A percentile compares a stretch with the other conserved stretches of the same genome.
These are phyloP conservation scores for Septoria petroselini DNA, from an alignment of 2,329 filamentous ascomycete species.

Conservation along the genomic window DNA sequence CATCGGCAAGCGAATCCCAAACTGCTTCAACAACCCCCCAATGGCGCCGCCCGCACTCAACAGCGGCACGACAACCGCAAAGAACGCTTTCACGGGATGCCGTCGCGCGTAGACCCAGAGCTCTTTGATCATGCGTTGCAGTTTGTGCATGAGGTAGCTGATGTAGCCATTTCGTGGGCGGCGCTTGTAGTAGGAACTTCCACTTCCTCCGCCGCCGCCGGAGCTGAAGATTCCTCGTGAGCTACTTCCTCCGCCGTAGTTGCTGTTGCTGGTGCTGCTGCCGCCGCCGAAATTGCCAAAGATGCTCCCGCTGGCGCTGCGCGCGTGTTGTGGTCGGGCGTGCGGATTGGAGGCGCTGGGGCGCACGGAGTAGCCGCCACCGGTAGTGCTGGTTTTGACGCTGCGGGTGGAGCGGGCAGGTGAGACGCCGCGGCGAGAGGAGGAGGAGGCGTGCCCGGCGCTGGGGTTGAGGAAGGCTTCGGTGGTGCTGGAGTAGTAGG, in stretches of 20 bases:
- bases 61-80: constrained; percentile 82
- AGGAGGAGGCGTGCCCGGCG: constrained; percentile 13
- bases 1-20: constrained; percentile 75
- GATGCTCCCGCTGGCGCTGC: constrained; percentile 23
- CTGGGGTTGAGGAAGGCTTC: constrained; percentile 24
- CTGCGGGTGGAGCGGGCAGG: constrained; percentile 24
- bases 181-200: constrained; percentile 72
- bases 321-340: constrained; percentile 18
- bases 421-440: constrained; percentile 24
- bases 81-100: constrained; percentile 85
- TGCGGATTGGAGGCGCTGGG: constrained; percentile 17
- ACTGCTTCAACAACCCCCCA: constrained; percentile 70
- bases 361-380: constrained; percentile 31
- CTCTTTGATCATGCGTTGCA: constrained; percentile 76
- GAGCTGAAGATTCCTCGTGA: constrained; percentile 33
- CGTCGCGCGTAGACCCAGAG: constrained; percentile 76
- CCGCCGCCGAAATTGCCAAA: constrained; percentile 24
- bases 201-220: constrained; percentile 47
- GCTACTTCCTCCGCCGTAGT: not conserved
- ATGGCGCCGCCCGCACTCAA: constrained; percentile 74
- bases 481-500: constrained; percentile 29
- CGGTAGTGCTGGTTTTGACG: constrained; percentile 18
- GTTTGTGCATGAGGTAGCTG: constrained; percentile 66
- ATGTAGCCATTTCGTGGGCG: constrained; percentile 75
- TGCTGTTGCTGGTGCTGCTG: constrained; percentile 6